phyloP scores from a whole-genome alignment of 352 stramenopile species.

The Pythium vanterpoolii region DNA sequence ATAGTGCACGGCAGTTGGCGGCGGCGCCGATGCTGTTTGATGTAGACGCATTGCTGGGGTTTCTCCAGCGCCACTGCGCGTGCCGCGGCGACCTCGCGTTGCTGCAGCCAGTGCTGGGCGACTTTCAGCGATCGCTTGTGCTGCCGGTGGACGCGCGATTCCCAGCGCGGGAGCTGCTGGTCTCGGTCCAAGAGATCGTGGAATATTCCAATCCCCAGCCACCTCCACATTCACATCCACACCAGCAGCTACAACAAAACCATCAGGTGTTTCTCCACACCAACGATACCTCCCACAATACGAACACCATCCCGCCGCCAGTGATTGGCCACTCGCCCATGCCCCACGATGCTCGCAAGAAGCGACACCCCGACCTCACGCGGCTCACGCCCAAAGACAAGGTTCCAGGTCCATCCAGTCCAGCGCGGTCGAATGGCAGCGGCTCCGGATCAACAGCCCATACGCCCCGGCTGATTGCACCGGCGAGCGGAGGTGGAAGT shows the following conservation, averaged over 20 bases:
- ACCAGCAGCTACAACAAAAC: not conserved
- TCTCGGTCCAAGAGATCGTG: slow-evolving; percentile 21
- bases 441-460: not conserved
- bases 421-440: not conserved
- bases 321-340: not conserved
- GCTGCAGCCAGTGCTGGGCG: slow-evolving; percentile 16
- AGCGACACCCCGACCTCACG: slow-evolving; percentile 9
- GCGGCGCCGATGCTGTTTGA: slow-evolving; percentile 10
- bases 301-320: not conserved
- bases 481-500: not conserved
- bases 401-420: not conserved
- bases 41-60: slow-evolving; percentile 25
- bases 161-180: slow-evolving; percentile 15
- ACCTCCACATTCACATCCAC: not conserved
- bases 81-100: slow-evolving; percentile 32
- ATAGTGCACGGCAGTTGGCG: not conserved
- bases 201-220: too few relatives aligned
- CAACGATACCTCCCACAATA: not conserved
- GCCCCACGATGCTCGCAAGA: slow-evolving; percentile 4
- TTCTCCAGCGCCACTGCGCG: slow-evolving; percentile 31
- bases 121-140: slow-evolving; percentile 22
- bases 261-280: slow-evolving; percentile 1
- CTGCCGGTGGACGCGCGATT: slow-evolving; percentile 19
- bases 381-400: slow-evolving; percentile 20
- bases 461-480: slow-evolving; percentile 11